Percentiles rank a stretch among this genome's conserved stretches.
phyloP scores from a whole-genome alignment of 805 yeast genomes.

The Starmerella etchellsii region DNA sequence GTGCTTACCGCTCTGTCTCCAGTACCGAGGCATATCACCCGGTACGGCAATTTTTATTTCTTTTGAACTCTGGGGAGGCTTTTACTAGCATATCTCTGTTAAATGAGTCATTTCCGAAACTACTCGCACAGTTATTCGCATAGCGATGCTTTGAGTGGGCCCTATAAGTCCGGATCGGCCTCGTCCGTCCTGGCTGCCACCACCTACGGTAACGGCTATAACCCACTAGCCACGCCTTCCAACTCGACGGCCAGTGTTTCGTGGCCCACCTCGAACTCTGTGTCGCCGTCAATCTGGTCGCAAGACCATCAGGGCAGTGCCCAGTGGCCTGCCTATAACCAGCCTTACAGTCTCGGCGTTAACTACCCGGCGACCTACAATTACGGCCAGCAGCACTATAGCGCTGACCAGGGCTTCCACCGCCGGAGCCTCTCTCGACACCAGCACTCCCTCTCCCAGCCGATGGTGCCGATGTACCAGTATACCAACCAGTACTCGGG shows the following conservation, averaged over 20 bases:
- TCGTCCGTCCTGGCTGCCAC: constrained; percentile 10
- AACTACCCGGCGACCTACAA: neutral
- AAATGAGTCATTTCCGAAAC: neutral
- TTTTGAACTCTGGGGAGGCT: constrained; percentile 10
- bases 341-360: no score
- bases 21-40: no score
- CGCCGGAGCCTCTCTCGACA: neutral
- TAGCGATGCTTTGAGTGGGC: constrained; percentile 1
- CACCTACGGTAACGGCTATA: constrained; percentile 7
- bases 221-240: constrained; percentile 10
- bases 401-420: neutral
- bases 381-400: neutral
- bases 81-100: constrained; percentile 17
- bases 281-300: constrained; percentile 19
- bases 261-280: constrained; percentile 10
- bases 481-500: neutral
- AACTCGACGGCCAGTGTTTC: constrained; percentile 2
- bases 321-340: constrained; percentile 9
- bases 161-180: constrained; percentile 8
- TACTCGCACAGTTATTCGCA: neutral
- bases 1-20: neutral
- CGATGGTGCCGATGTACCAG: neutral
- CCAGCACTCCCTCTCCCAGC: neutral
- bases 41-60: no score
- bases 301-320: constrained; percentile 12